phyloP scores from a whole-genome alignment of 2,329 filamentous ascomycete genomes.

The Boeremia exigua region DNA sequence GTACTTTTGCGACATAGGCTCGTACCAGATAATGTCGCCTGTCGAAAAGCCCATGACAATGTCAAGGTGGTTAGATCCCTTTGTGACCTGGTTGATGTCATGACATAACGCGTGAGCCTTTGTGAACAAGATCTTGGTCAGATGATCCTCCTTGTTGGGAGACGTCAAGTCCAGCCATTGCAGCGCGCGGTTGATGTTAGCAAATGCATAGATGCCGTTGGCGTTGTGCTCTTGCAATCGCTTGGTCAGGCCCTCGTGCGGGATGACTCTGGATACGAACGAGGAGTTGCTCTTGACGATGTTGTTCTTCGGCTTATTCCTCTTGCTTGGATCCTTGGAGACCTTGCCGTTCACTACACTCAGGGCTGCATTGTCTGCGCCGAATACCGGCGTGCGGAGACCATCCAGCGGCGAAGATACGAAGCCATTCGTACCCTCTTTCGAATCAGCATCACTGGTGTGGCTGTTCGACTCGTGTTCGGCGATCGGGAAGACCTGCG shows the following conservation, averaged over 20 bases:
- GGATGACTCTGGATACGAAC: slow-evolving; percentile 95
- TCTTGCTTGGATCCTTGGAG: slow-evolving; percentile 69
- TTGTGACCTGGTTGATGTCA: slow-evolving; percentile 86
- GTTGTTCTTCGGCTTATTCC: slow-evolving; percentile 95
- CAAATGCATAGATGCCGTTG: slow-evolving; percentile 88
- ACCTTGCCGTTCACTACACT: slow-evolving; percentile 68
- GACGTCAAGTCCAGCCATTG: slow-evolving; percentile 94
- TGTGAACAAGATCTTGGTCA: slow-evolving; percentile 96
- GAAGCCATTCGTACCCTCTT: slow-evolving; percentile 44
- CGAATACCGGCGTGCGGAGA: slow-evolving; percentile 70
- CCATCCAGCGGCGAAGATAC: slow-evolving; percentile 39
- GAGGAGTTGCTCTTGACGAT: slow-evolving; percentile 98
- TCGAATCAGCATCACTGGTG: slow-evolving; percentile 54
- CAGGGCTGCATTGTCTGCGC: slow-evolving; percentile 82
- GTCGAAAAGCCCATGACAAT: slow-evolving; percentile 95
- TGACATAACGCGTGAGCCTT: slow-evolving; percentile 95
- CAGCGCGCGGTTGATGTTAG: slow-evolving; percentile 92
- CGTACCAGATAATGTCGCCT: slow-evolving; percentile 98
- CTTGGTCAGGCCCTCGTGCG: slow-evolving; percentile 81
- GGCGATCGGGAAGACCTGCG: slow-evolving; percentile 53
- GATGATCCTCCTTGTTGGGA: slow-evolving; percentile 78
- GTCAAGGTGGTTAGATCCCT: slow-evolving; percentile 80
- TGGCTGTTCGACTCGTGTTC: slow-evolving; percentile 55
- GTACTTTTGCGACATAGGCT: slow-evolving; percentile 95
- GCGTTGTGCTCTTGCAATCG: slow-evolving; percentile 77